These are phyloP conservation scores for Ophiocordyceps unilateralis DNA, from an alignment of 2,329 filamentous ascomycete genomes.

Conservation along the genomic window DNA sequence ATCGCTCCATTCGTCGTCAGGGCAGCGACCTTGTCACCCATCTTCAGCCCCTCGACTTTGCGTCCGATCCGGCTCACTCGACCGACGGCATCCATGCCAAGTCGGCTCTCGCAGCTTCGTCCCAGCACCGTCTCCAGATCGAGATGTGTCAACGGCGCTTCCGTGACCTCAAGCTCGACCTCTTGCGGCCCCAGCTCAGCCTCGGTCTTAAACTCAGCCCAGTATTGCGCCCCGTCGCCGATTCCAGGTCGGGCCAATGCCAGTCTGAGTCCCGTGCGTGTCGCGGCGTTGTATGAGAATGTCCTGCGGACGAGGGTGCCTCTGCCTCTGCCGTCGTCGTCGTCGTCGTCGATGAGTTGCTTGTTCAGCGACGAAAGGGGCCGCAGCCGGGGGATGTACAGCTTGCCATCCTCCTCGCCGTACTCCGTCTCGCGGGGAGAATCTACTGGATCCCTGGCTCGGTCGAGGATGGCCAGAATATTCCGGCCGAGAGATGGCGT, in stretches of 20 bases:
- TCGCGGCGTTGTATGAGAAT: conserved; percentile 7
- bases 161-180: conserved; percentile 22
- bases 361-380: conserved; percentile 23
- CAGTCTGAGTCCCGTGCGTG: conserved; percentile 8
- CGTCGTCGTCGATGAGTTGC: conserved; percentile 20
- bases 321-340: neutral
- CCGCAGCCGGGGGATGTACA: conserved; percentile 27
- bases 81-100: conserved; percentile 26
- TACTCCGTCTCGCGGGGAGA: conserved; percentile 24
- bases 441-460: conserved; percentile 6
- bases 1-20: conserved; percentile 18
- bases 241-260: conserved; percentile 11
- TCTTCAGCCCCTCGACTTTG: conserved; percentile 12
- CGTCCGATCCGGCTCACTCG: conserved; percentile 16
- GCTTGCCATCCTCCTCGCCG: conserved; percentile 16
- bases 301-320: conserved; percentile 1
- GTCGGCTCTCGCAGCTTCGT: conserved; percentile 9
- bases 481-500: conserved; percentile 3
- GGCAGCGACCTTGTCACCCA: conserved; percentile 25
- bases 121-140: conserved; percentile 21
- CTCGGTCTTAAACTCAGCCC: conserved; percentile 5
- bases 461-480: conserved; percentile 11
- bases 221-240: conserved; percentile 9
- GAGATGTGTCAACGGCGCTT: conserved; percentile 15
- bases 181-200: conserved; percentile 12